Percentiles rank a stretch among this genome's conserved stretches.
These are phyloP conservation scores for Leucocoprinus birnbaumii DNA, from an alignment of 768 basidiomycete genomes.

Conservation along the genomic window DNA sequence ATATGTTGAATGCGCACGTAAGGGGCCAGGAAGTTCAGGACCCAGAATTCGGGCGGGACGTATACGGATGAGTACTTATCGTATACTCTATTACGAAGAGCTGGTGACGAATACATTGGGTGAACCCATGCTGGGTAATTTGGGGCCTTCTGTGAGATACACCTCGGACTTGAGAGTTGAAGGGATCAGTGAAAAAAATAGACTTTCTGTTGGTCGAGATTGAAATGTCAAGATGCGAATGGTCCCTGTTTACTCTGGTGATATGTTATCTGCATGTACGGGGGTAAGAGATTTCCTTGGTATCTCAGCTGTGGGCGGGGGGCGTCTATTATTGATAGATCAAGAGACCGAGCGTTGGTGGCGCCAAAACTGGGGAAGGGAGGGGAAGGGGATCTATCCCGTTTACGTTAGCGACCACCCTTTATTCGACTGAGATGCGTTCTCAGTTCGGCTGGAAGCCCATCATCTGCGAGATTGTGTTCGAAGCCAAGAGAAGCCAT, in stretches of 20 bases:
- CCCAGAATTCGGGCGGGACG: conserved; percentile 1
- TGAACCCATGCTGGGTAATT: background rate
- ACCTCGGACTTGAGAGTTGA: conserved; percentile 5
- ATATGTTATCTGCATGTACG: background rate
- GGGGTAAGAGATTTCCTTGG: background rate
- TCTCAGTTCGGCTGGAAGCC: conserved; percentile 5
- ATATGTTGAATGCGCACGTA: background rate
- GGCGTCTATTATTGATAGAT: conserved; percentile 1
- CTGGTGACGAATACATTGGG: background rate
- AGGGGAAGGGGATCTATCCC: background rate
- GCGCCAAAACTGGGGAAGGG: conserved; percentile 2
- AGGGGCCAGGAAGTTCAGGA: background rate
- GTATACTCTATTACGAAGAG: background rate
- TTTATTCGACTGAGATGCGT: conserved; percentile 6
- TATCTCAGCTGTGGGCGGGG: background rate
- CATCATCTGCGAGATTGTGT: background rate
- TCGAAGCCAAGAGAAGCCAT: background rate
- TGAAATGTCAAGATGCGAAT: background rate
- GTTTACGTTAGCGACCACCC: conserved; percentile 5
- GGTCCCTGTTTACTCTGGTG: background rate
- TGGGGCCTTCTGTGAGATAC: conserved; percentile 6
- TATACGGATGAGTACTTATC: background rate
- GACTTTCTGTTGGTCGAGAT: background rate
- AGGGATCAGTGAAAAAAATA: background rate
- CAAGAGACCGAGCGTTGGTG: background rate